Evolutionary conservation across 2,329 filamentous ascomycete species (phyloP).

Genomic region (Venturia asperata): DNA sequence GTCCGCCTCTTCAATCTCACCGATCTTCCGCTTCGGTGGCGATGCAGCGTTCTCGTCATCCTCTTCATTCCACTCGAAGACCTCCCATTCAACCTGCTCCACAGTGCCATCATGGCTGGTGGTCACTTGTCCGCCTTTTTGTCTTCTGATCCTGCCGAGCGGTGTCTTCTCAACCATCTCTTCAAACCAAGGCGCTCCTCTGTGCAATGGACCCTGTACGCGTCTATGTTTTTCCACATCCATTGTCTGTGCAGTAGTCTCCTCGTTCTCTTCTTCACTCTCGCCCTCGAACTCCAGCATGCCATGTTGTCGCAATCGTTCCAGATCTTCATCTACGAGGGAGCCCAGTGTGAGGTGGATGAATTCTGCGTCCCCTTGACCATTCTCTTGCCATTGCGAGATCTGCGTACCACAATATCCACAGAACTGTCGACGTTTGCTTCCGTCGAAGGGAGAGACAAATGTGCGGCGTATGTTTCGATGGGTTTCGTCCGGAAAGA

Average conservation of each 20-base stretch:
- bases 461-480: conserved; percentile 41
- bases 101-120: conserved; percentile 57
- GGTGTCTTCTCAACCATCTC: conserved; percentile 68
- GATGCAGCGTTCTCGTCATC: conserved; percentile 28
- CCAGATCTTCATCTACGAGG: conserved; percentile 62
- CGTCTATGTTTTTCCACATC: conserved; percentile 21
- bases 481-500: conserved; percentile 65
- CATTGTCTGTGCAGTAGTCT: conserved; percentile 25
- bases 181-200: conserved; percentile 80
- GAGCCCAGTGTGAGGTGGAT: conserved; percentile 79
- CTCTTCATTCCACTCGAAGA: conserved; percentile 57
- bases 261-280: conserved; percentile 28
- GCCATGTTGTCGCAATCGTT: conserved; percentile 64
- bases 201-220: conserved; percentile 20
- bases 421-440: conserved; percentile 70
- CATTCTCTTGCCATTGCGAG: conserved; percentile 69
- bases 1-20: conserved; percentile 21
- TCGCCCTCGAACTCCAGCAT: conserved; percentile 46
- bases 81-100: conserved; percentile 68
- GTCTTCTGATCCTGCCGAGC: conserved; percentile 60
- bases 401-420: conserved; percentile 86
- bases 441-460: conserved; percentile 33
- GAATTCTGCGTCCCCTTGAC: conserved; percentile 44
- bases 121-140: conserved; percentile 46
- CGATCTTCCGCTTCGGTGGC: conserved; percentile 28